A percentile compares a stretch with the other conserved stretches of the same genome.
Evolutionary conservation across 1,284 basidiomycete genomes (phyloP).

Genomic region (Takashimella koratensis): DNA sequence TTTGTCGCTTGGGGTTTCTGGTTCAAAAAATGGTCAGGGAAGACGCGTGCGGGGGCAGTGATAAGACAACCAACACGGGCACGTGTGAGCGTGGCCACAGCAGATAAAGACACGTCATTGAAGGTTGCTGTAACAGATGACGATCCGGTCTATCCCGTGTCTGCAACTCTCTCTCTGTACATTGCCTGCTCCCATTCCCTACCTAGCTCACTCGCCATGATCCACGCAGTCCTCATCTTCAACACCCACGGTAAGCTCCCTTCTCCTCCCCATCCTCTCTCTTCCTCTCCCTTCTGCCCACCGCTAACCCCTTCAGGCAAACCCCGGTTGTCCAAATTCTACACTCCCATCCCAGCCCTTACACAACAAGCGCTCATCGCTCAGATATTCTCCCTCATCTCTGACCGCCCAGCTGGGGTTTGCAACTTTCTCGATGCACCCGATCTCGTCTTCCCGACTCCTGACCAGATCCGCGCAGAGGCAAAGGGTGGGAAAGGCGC

Average conservation of each 20-base stretch:
- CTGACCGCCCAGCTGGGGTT: constrained; percentile 67
- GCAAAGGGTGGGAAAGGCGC: constrained; percentile 9
- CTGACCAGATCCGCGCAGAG: constrained; percentile 14
- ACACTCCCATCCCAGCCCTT: constrained; percentile 74
- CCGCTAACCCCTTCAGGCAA: constrained; percentile 57
- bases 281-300: not conserved
- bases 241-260: constrained; percentile 55
- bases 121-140: too few relatives aligned
- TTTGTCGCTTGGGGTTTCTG: too few relatives aligned
- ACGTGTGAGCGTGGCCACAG: too few relatives aligned
- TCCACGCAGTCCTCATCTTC: constrained; percentile 77
- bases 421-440: constrained; percentile 92
- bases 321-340: constrained; percentile 93
- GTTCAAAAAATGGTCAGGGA: too few relatives aligned
- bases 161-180: not conserved
- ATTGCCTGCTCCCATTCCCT: not conserved
- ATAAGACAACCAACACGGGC: too few relatives aligned
- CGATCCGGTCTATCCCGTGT: too few relatives aligned
- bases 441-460: constrained; percentile 57
- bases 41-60: too few relatives aligned
- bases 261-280: constrained; percentile 20
- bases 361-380: constrained; percentile 64
- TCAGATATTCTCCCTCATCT: constrained; percentile 80
- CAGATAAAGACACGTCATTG: too few relatives aligned
- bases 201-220: constrained; percentile 63